Evolutionary conservation across 768 basidiomycete genomes (phyloP), one percentile per base, ranked within the genome.

Genomic region (Polyporus arcularius): DNA sequence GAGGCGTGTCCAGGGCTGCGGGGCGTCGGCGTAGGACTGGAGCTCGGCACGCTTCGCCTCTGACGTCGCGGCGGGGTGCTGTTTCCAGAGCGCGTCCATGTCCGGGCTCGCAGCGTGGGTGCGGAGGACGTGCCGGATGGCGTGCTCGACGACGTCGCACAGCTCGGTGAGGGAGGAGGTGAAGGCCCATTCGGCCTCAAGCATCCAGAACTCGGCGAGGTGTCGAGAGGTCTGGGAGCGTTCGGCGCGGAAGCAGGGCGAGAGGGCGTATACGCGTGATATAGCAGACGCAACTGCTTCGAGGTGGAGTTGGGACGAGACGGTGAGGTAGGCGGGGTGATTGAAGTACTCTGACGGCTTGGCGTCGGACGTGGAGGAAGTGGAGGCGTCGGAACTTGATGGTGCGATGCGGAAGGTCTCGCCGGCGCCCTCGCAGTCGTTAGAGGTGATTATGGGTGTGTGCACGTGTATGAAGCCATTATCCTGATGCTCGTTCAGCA

Each of bases 191-290:
- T 99, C 97, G 0, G 92, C 96, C 75, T 99, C 97, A 55, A 98
- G 85, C 97, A 99, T 99, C 91, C 94, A 98, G 74, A 99, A 99
- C 73, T 99, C 97, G 53, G 93, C 87, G 12, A 99, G 83, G 71
- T 99, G 97, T n/a, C 96, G 81, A 35, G 85, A 84, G 2, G 96
- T 98, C 65, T 88, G 82, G 3, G 89, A 91, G 5, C 85, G 85
- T 71, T 99, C 97, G 21, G 97, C 96, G 15, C 97, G 89, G 75
- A 99, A 99, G 65, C 90, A 90, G 0, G 97, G 96, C 0, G 92
- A 88, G 26, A 99, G 83, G 1, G 96, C 96, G 77, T 95, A 99
- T 1, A 92, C 90, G 18, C 96, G 85, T 0, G 89, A 83, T 16
- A 96, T 74, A 0, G 92, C 83, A 7, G 85, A 81, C 9, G 92